Base-by-base conservation (phyloP, 495 filamentous ascomycete genomes). In the Geoglossum glabrum region DNA sequence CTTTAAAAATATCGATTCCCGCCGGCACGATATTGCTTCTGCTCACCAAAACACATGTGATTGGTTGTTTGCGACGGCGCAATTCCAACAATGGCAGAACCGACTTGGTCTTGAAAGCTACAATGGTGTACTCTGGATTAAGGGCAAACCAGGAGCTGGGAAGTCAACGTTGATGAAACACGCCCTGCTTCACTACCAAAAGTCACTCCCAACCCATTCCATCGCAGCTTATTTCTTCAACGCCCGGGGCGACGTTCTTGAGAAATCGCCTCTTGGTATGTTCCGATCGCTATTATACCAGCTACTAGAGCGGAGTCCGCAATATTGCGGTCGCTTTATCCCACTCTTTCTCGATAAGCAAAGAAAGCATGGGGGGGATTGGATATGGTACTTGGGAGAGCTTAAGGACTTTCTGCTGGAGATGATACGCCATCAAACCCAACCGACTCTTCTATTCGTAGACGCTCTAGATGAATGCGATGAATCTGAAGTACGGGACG, bases 141-240 rank as follows among this genome's bases (percentile, higher is more conserved):
- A 69, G 59, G 77, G 77, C 1, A 79, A 80, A 46, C 74, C 77
- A 3, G 77, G 75, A 11, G 64, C 70, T 19, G 77, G 78, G 4
- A 81, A 80, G 62, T 80, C 77, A 13, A 74, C 71, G 6, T 59
- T 74, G 1, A 77, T 79, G 71, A 77, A 77, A 46, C 71, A 70
- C 55, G 62, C 66, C 0, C 71, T 68, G 40, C 26, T 56, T 34
- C 45, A 66, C 0, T 61, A 63, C 11, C 49, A 50, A 15, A 64
- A 23, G 25, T 54, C 3, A 34, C n/a, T 59, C 23, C 56, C 61
- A 9, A 8, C 59, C 21, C 38, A 46, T 43, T 51, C 70, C 13
- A 64, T 64, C 0, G 55, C 71, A 4, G 76, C 69, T 0, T 78
- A 76, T 57, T 79, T 78, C 68, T 79, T 78, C 63, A 71, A 76